Evolutionary conservation across 495 filamentous ascomycete species (phyloP).

Genomic region (Penicillium cinerascens): DNA sequence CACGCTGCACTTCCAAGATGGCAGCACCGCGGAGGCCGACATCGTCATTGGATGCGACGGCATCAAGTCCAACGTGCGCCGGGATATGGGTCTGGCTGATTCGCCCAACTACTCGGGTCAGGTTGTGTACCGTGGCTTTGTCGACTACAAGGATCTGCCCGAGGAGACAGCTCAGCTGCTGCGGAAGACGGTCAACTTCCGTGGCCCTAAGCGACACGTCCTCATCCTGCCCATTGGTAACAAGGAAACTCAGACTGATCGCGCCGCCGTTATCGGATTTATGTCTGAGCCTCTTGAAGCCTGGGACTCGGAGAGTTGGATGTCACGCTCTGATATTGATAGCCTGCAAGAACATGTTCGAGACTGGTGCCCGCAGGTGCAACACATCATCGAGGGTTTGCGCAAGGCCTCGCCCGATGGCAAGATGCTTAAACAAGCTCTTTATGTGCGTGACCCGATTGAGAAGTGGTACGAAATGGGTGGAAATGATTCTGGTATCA

Average conservation of each 20-base stretch:
- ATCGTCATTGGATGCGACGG: slow-evolving; percentile 61
- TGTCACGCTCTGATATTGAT: slow-evolving; percentile 31
- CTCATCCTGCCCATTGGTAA: slow-evolving; percentile 29
- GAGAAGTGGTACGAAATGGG: slow-evolving; percentile 29
- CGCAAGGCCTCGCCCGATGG: slow-evolving; percentile 24
- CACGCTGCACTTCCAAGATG: slow-evolving; percentile 45
- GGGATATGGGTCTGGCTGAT: slow-evolving; percentile 35
- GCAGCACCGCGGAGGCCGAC: slow-evolving; percentile 39
- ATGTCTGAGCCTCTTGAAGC: slow-evolving; percentile 30
- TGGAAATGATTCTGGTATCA: slow-evolving; percentile 24
- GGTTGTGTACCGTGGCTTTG: slow-evolving; percentile 50
- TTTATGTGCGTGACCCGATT: slow-evolving; percentile 28
- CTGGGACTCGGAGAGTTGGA: slow-evolving; percentile 34
- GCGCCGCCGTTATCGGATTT: slow-evolving; percentile 28
- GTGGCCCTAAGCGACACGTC: slow-evolving; percentile 27
- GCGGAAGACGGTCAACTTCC: slow-evolving; percentile 30
- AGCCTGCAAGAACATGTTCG: slow-evolving; percentile 29
- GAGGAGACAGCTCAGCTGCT: slow-evolving; percentile 24
- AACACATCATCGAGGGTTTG: slow-evolving; percentile 27
- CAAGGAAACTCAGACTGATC: slow-evolving; percentile 22
- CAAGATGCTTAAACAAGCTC: slow-evolving; percentile 29
- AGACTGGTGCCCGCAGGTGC: slow-evolving; percentile 31
- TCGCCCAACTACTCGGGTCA: slow-evolving; percentile 46
- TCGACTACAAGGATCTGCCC: slow-evolving; percentile 32
- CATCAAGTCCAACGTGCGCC: slow-evolving; percentile 54